These are phyloP conservation scores for Dictyostelium capitatum DNA, from an alignment of 78 protist genomes.

Conservation along the genomic window DNA sequence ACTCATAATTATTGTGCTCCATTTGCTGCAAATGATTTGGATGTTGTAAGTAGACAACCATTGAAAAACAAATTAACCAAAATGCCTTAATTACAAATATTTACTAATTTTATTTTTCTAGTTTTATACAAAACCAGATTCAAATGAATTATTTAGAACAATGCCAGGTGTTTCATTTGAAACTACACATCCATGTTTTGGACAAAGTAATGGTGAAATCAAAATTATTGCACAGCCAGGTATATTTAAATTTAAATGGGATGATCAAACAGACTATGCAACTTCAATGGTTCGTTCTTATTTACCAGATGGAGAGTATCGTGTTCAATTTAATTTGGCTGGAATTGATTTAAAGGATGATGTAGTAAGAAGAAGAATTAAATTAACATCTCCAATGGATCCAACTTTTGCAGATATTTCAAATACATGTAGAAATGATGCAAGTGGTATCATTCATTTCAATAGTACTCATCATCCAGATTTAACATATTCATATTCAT, in stretches of 20 bases:
- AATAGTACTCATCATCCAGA: background rate
- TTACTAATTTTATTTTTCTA: background rate
- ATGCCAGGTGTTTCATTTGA: constrained; percentile 34
- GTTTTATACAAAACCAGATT: constrained; percentile 5
- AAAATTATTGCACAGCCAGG: background rate
- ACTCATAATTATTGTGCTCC: constrained; percentile 33
- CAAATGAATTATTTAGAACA: constrained; percentile 9
- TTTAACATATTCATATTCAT: constrained; percentile 15
- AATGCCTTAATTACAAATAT: no score
- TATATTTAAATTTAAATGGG: constrained; percentile 42
- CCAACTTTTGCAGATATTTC: background rate
- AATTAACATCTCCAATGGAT: constrained; percentile 30
- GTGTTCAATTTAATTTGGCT: background rate
- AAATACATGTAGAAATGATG: constrained; percentile 15
- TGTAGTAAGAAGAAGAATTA: background rate
- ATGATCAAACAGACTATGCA: background rate
- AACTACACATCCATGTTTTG: constrained; percentile 38
- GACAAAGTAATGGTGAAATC: constrained; percentile 51
- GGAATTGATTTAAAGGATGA: background rate
- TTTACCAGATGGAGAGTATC: background rate
- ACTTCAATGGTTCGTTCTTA: background rate
- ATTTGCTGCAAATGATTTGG: constrained; percentile 48
- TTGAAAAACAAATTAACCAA: no score
- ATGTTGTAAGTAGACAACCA: constrained; percentile 68
- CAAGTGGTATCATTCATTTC: constrained; percentile 37